phyloP scores from a whole-genome alignment of 305 asterid species.

The Coffea humblotiana region DNA sequence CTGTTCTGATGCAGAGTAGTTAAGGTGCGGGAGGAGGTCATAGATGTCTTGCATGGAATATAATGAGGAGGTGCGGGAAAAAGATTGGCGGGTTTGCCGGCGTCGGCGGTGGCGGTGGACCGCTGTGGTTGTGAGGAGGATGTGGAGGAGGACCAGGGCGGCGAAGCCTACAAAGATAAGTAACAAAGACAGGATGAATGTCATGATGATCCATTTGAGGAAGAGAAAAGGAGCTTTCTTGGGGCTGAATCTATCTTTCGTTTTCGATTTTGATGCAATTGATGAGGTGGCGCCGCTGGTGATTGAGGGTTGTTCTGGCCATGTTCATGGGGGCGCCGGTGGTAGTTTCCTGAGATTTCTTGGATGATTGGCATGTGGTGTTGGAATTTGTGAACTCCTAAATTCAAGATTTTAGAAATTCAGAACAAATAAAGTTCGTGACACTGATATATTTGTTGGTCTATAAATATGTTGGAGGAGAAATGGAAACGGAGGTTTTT shows the following conservation, averaged over 20 bases:
- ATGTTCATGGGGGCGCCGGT: not conserved
- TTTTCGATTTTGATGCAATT: not conserved
- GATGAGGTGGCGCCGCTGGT: not conserved
- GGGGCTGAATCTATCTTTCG: constrained; percentile 18
- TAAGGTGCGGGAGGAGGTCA: constrained; percentile 22
- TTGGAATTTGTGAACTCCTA: not conserved
- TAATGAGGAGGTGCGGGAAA: not conserved
- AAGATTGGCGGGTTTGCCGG: not conserved
- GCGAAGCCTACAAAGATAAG: constrained; percentile 35
- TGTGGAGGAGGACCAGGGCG: constrained; percentile 31
- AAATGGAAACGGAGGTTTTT: not conserved
- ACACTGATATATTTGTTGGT: not conserved
- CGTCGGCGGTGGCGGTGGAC: constrained; percentile 25
- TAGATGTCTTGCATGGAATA: constrained; percentile 16
- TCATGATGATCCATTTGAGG: constrained; percentile 38
- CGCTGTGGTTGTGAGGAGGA: constrained; percentile 30
- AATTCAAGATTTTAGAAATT: not conserved
- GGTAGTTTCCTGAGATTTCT: constrained; percentile 14
- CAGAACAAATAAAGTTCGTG: not conserved
- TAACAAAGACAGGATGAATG: constrained; percentile 31
- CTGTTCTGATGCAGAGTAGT: constrained; percentile 16
- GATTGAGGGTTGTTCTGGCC: not conserved
- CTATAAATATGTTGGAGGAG: not conserved
- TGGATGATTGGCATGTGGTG: constrained; percentile 23
- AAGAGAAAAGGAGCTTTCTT: constrained; percentile 29